Percentiles rank a stretch among this genome's conserved stretches.
phyloP scores from a whole-genome alignment of 768 basidiomycete genomes.

The Amanita molliuscula region DNA sequence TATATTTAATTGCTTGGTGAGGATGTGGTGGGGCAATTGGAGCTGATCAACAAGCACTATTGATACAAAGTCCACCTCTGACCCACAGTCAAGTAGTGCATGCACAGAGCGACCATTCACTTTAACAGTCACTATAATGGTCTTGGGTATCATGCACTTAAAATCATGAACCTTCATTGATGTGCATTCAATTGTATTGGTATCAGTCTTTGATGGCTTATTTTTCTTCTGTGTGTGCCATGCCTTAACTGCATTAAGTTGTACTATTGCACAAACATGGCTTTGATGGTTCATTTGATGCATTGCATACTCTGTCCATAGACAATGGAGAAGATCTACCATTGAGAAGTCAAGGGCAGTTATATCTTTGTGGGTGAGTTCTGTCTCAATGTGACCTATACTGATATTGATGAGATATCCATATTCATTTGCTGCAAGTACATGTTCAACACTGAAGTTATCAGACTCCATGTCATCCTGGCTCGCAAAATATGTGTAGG shows the following conservation, averaged over 20 bases:
- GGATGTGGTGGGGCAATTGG: constrained; percentile 9
- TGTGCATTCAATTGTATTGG: constrained; percentile 15
- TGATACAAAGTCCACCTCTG: constrained; percentile 31
- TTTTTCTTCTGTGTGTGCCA: too few relatives aligned
- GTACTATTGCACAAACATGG: too few relatives aligned
- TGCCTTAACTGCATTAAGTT: background rate
- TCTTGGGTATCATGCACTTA: constrained; percentile 16
- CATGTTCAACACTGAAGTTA: constrained; percentile 19
- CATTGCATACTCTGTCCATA: too few relatives aligned
- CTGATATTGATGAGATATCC: too few relatives aligned
- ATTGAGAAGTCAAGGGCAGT: too few relatives aligned
- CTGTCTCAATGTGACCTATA: too few relatives aligned
- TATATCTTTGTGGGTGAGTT: too few relatives aligned
- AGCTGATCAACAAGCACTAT: constrained; percentile 26
- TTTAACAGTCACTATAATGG: constrained; percentile 18
- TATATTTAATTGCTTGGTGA: constrained; percentile 22
- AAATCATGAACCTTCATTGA: constrained; percentile 12
- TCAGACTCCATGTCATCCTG: constrained; percentile 21
- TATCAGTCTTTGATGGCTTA: too few relatives aligned
- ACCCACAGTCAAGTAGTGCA: constrained; percentile 28
- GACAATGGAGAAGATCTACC: too few relatives aligned
- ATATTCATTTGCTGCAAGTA: constrained; percentile 18
- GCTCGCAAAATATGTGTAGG: too few relatives aligned
- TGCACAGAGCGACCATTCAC: constrained; percentile 22
- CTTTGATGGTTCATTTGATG: too few relatives aligned